Base-by-base conservation (phyloP, 2,329 filamentous ascomycete species). In the Cryoendolithus antarcticus region DNA sequence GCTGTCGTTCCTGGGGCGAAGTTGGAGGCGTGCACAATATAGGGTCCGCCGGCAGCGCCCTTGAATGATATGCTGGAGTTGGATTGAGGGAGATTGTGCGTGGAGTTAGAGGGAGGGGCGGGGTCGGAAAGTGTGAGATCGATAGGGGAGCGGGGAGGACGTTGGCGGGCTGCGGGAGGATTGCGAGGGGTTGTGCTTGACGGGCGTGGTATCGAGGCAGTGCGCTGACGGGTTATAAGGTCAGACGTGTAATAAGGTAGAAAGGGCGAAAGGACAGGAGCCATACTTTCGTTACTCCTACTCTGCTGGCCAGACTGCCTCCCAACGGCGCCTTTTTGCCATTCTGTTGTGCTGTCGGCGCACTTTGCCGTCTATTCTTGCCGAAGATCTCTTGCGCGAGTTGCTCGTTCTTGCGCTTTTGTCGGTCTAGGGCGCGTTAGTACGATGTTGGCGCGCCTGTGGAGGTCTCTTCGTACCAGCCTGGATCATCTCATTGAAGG, bases 1-100 rank as follows among this genome's bases (percentile, higher is more conserved):
- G 80, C 80, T 5, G 84, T 86, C 1, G 84, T 91, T 30, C 84
- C 84, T 2, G 75, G 75, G 9, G 83, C 84, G 56, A 91, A 86
- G 65, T 91, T 91, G 60, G 83, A 80, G 2, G 80, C 82, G 56
- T 85, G 72, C 15, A 91, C 73, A 11, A 74, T 72, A 50, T 74
- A 84, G 1, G 82, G 82, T 0, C 82, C 80, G 6, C 80, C 64
- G 9, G 63, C 66, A 38, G 62, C 62, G n/a, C 84, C 84, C 38
- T 76, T 70, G 47, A 91, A 88, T 29, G 71, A 77, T 34, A 89
- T 71, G 15, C 15, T 19, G 15, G 15, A 19, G 15, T 19, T 19
- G 15, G 15, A 19, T 19, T 19, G 15, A 19, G 15, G 15, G 15
- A 19, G 15, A 5, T 19, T 19, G 15, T 19, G 15, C 15, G 15